Evolutionary conservation across 2,329 filamentous ascomycete genomes (phyloP).

Genomic region (Colletotrichum sp.): DNA sequence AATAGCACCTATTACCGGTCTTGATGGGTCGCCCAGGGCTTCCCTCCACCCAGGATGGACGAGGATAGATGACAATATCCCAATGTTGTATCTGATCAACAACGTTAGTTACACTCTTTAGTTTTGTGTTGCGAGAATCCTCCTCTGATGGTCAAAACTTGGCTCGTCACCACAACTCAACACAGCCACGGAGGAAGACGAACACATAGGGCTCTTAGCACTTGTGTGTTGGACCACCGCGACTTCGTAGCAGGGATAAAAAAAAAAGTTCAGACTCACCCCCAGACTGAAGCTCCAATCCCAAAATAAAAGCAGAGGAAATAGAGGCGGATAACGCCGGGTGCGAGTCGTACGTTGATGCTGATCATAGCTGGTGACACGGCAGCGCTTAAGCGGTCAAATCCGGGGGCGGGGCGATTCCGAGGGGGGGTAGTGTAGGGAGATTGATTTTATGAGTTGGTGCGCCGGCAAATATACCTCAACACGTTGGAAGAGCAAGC

Average conservation of each 20-base stretch:
- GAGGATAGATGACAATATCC: conserved; percentile 60
- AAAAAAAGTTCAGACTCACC: conserved; percentile 36
- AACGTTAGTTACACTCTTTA: background rate
- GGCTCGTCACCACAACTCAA: background rate
- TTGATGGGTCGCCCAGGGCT: conserved; percentile 47
- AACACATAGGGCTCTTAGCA: background rate
- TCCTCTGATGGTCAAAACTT: background rate
- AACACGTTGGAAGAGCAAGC: background rate
- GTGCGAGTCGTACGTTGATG: background rate
- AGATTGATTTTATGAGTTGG: rapidly evolving
- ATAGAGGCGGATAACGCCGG: conserved; percentile 46
- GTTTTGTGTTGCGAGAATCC: background rate
- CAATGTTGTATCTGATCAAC: conserved; percentile 58
- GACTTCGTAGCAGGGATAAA: background rate
- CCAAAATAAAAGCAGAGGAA: conserved; percentile 56
- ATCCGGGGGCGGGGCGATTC: background rate
- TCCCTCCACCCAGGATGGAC: conserved; percentile 59
- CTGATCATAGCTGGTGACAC: conserved; percentile 26
- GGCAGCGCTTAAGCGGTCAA: background rate
- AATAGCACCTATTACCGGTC: conserved; percentile 52
- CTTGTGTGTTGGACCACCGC: background rate
- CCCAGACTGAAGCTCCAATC: conserved; percentile 62
- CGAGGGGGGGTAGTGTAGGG: background rate
- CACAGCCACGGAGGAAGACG: background rate
- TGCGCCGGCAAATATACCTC: background rate